These are phyloP conservation scores for Teratosphaeria nubilosa DNA, from an alignment of 2,329 filamentous ascomycete species.

Conservation along the genomic window DNA sequence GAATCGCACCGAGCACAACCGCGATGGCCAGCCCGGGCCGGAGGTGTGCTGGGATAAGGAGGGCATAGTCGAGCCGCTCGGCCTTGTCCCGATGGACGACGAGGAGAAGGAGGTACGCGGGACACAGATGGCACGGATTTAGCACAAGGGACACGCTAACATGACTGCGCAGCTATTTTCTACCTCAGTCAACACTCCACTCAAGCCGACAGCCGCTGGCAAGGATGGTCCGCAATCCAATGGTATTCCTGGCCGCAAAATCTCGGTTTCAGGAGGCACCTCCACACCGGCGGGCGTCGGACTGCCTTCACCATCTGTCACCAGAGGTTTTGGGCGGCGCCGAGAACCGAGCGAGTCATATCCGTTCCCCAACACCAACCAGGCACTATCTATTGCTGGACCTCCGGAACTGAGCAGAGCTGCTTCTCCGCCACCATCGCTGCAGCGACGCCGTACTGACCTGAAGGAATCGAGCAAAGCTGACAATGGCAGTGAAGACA, in stretches of 20 bases:
- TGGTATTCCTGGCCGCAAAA: constrained; percentile 61
- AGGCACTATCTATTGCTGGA: constrained; percentile 50
- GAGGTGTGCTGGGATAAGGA: constrained; percentile 81
- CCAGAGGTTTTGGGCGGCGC: constrained; percentile 61
- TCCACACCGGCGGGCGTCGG: constrained; percentile 54
- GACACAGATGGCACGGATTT: not conserved
- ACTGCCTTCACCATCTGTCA: constrained; percentile 61
- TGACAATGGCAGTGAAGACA: constrained; percentile 28
- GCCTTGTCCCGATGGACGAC: constrained; percentile 60
- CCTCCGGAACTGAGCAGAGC: constrained; percentile 53
- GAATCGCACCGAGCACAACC: constrained; percentile 63
- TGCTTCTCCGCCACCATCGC: constrained; percentile 49
- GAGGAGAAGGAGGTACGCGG: constrained; percentile 52
- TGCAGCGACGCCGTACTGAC: constrained; percentile 53
- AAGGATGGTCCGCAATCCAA: constrained; percentile 52
- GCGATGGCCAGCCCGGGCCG: constrained; percentile 67
- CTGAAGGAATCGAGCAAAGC: constrained; percentile 39
- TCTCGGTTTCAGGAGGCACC: constrained; percentile 62
- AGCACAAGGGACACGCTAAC: constrained; percentile 3
- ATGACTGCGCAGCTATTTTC: constrained; percentile 55
- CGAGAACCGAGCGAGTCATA: constrained; percentile 72
- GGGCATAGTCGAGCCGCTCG: constrained; percentile 61
- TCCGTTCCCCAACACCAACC: constrained; percentile 39
- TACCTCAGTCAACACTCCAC: constrained; percentile 81
- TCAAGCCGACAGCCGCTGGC: constrained; percentile 68